Evolutionary conservation across 164 flowering plant species (phyloP).

Genomic region (Saururus chinensis): DNA sequence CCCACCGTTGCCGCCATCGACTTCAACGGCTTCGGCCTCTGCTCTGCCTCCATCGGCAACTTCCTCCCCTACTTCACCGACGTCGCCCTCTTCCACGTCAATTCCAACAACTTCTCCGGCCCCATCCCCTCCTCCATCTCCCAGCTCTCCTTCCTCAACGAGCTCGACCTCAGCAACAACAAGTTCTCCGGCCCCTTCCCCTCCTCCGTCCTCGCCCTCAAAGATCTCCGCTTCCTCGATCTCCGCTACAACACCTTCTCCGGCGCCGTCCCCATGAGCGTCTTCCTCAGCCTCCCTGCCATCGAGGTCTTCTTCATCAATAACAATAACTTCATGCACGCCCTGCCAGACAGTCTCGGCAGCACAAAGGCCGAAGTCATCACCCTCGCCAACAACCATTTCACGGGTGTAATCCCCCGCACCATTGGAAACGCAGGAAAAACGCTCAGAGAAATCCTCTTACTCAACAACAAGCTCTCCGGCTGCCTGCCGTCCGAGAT

Average conservation of each 20-base stretch:
- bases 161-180: slow-evolving; percentile 42
- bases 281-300: slow-evolving; percentile 12
- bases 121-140: slow-evolving; percentile 5
- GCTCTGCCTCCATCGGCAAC: not conserved
- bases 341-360: slow-evolving; percentile 2
- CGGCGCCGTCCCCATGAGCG: slow-evolving; percentile 24
- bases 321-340: slow-evolving; percentile 1
- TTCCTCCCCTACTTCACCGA: not conserved
- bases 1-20: slow-evolving; percentile 1
- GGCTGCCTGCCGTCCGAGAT: slow-evolving; percentile 56
- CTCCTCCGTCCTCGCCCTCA: slow-evolving; percentile 4
- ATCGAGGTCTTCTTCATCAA: slow-evolving; percentile 15
- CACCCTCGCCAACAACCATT: slow-evolving; percentile 22
- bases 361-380: not conserved
- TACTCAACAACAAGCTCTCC: slow-evolving; percentile 33
- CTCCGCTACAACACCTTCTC: slow-evolving; percentile 24
- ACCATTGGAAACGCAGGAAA: slow-evolving; percentile 21
- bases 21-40: slow-evolving; percentile 1
- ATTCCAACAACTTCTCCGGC: slow-evolving; percentile 31
- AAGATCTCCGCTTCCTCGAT: slow-evolving; percentile 23
- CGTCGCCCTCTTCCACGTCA: slow-evolving; percentile 32
- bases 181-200: slow-evolving; percentile 27
- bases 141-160: slow-evolving; percentile 23
- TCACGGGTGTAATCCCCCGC: slow-evolving; percentile 32
- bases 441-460: slow-evolving; percentile 29